Base-by-base conservation (phyloP, 1,139 yeast species). In the Suhomyces ambrosiae region DNA sequence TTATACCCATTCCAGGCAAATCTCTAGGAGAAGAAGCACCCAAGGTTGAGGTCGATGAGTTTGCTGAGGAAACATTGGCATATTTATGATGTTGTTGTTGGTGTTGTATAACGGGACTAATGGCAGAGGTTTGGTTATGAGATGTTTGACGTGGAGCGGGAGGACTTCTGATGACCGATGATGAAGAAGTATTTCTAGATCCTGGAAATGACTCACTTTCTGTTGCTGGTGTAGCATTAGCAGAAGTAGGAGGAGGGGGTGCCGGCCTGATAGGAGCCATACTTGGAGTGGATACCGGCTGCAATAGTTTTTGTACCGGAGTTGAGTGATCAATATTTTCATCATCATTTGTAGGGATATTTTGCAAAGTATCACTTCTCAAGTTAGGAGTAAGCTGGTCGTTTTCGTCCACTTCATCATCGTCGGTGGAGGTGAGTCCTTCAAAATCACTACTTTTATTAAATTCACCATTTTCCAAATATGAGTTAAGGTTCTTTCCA, bases 341-440 rank as follows among this genome's bases (percentile, higher is more conserved):
- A 31, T 63, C 65, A 14, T 66, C 67, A 7, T 60, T 63, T 4
- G 72, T 67, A 18, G 61, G 58, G 23, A 67, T 65, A 37, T 57
- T 58, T 23, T 61, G 58, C 33, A 67, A 51, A 3, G 63, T 46
- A 32, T 62, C 60, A 28, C 48, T 54, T 23, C 52, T 50, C 37
- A 58, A 52, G 30, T 40, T 12, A 18, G 44, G 40, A 24, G 50
- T 35, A 34, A 36, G 35, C 18, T 30, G 35, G 7, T 26, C 23
- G 19, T 23, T 9, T 21, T 27, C 30, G 5, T 19, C 32, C 7
- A n/a, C 41, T 5, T 38, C 41, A 8, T 30, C 30, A 13, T 34
- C 33, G 7, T 28, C 37, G n/a, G 36, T 30, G 14, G 37, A 30
- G 10, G 33, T 30, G 21, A 38, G 32, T 7, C 35, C 46, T 5